Base-by-base conservation (phyloP, 2,329 filamentous ascomycete species). In the Penicillium sp. region DNA sequence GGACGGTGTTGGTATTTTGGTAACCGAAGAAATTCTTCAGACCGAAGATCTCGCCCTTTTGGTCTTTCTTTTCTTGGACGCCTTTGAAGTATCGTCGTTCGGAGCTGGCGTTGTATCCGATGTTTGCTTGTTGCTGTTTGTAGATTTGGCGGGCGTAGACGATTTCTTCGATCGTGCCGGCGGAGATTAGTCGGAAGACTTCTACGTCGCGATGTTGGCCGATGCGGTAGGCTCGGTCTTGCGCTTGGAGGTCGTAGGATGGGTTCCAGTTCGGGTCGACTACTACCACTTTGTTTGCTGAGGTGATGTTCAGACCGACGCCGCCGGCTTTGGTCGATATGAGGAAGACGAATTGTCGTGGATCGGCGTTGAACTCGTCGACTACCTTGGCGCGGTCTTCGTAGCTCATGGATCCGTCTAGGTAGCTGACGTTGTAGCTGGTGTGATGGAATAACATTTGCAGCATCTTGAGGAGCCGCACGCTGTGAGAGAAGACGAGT, bases 231-330 rank as follows among this genome's bases (percentile, higher is more conserved):
- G 93, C 93, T 43, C 93, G 83, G 65, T 99, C 93, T 70, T 99
- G 93, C 0, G 93, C 93, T 69, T 99, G 93, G 0, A 97, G 78
- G 63, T 99, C 93, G 59, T 93, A 92, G 2, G 89, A 82, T 0
- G 93, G 93, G 58, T 99, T 99, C 93, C 93, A 99, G 62, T 97
- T 93, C 0, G 93, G 93, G 66, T 97, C 93, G 40, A 97, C 84
- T 30, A 99, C 89, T 34, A 99, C 92, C 0, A 99, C 93, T 71
- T 97, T 97, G 72, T 99, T 99, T 1, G 93, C 93, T 2, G 89
- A 93, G 0, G 92, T 95, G 64, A 99, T 97, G 66, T 99, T 99
- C 25, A 99, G 77, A 0, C 93, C 93, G 0, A 96, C 87, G 4
- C 93, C 93, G 19, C 93, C 93, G 2, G 93, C 91, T 64, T 87